Conservation (phyloP, 192 early-diverging fungal species). For the Allomyces macrogynus region DNA sequence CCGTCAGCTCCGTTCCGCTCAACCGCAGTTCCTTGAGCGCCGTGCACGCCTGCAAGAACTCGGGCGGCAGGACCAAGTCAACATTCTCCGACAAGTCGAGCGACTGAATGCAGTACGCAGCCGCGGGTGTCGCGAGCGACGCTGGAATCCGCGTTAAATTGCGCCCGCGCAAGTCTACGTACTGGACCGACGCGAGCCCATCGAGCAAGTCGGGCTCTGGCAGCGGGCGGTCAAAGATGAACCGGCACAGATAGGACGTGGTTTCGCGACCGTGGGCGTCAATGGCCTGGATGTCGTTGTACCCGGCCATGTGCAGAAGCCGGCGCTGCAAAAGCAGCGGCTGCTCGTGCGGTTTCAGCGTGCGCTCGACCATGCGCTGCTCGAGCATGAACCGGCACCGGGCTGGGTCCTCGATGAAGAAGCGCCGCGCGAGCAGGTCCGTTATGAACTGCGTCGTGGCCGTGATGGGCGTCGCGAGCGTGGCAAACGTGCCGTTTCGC, state of each 20-base stretch:
- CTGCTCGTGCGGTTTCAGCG: conserved; percentile 39
- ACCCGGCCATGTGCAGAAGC: conserved; percentile 58
- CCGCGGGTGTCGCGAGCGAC: conserved; percentile 49
- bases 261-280: conserved; percentile 64
- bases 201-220: conserved; percentile 24
- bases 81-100: conserved; percentile 70
- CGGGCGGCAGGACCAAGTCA: conserved; percentile 56
- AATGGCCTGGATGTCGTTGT: conserved; percentile 51
- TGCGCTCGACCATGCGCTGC: conserved; percentile 41
- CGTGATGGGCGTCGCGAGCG: too few species aligned
- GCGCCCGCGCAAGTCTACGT: conserved; percentile 47
- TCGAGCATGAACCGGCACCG: conserved; percentile 18
- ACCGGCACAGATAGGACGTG: conserved; percentile 65
- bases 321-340: conserved; percentile 53
- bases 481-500: too few species aligned
- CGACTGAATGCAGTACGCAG: conserved; percentile 31
- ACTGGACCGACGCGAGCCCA: conserved; percentile 24
- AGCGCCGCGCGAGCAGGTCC: too few species aligned
- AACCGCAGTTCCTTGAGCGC: conserved; percentile 44
- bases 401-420: too few species aligned
- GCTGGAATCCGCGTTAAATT: conserved; percentile 64
- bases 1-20: conserved; percentile 42
- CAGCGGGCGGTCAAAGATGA: conserved; percentile 40
- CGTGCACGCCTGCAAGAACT: conserved; percentile 58
- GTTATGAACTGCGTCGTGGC: too few species aligned